Evolutionary conservation across 2,329 filamentous ascomycete genomes (phyloP), one percentile per base, ranked within the genome.

Genomic region (Colletotrichum graminicola): DNA sequence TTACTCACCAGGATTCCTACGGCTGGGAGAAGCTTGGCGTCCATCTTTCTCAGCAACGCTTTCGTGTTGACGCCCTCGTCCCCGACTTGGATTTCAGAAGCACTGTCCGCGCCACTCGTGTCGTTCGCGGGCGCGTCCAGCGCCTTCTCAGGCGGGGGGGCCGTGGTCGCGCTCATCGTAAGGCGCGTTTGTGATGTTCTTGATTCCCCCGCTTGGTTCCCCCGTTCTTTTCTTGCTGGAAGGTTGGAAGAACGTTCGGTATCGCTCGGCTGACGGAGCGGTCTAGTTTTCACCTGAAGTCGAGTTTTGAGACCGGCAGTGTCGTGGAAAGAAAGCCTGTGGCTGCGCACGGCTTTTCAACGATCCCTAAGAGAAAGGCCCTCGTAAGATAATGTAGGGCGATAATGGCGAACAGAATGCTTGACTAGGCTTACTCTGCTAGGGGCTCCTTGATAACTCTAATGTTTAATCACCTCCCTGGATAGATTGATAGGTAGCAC

Each of bases 1-100:
- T 34, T 41, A 18, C 55, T 41, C n/a, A 57, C 55, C 14, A 90
- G 73, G 3, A 89, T 75, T 0, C 87, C 87, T 2, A 90, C 84
- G 0, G 86, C 84, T 0, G 88, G 88, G 0, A 90, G 77, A 5
- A 90, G 79, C 56, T 83, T 81, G 4, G 78, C 73, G 71, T 90
- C 88, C 18, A 90, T 75, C 72, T 88, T 92, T 12, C 90, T 83
- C 8, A 93, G 75, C 2, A 93, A 80, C 0, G 83, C 80, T 51
- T 83, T 87, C 76, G 92, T 90, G 66, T 88, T 86, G 41, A 91
- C 77, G 0, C 29, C 47, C 26, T 70, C 61, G 23, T 71, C 55
- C 12, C 62, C 70, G 8, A 36, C 21, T 26, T 70, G 66, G 10
- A 47, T 21, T 7, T 70, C 70, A 3, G 70, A 72, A 23, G 70